phyloP scores from a whole-genome alignment of 148 eudicot species.

The Arctostaphylos glauca region DNA sequence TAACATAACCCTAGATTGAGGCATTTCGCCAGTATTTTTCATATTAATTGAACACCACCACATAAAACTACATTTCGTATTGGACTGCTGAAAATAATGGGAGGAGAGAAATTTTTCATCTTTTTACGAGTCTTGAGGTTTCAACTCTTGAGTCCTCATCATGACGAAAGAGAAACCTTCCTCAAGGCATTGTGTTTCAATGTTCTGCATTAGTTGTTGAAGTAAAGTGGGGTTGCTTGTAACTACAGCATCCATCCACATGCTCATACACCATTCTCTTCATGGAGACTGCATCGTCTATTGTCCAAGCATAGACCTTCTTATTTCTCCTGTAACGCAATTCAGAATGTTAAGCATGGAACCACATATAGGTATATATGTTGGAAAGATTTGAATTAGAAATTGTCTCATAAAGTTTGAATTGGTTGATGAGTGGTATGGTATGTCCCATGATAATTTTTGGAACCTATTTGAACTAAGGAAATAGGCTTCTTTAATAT shows the following conservation, averaged over 20 bases:
- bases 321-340: conserved; percentile 62
- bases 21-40: background rate
- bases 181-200: conserved; percentile 52
- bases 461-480: too few species aligned
- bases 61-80: background rate
- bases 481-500: too few species aligned
- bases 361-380: background rate
- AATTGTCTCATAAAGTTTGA: too few species aligned
- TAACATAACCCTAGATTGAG: background rate
- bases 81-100: background rate
- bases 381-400: too few species aligned
- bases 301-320: conserved; percentile 95
- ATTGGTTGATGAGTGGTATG: too few species aligned
- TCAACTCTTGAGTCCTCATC: background rate
- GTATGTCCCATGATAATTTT: too few species aligned
- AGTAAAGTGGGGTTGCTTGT: conserved; percentile 74
- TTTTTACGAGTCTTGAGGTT: background rate
- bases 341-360: background rate
- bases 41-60: background rate
- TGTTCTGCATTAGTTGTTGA: conserved; percentile 76
- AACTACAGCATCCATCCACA: conserved; percentile 85
- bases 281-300: conserved; percentile 74
- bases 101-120: background rate
- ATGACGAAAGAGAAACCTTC: conserved; percentile 51
- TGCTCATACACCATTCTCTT: conserved; percentile 54